Conservation (phyloP, 1,284 basidiomycete genomes). For the Sanghuangporus baumii region DNA sequence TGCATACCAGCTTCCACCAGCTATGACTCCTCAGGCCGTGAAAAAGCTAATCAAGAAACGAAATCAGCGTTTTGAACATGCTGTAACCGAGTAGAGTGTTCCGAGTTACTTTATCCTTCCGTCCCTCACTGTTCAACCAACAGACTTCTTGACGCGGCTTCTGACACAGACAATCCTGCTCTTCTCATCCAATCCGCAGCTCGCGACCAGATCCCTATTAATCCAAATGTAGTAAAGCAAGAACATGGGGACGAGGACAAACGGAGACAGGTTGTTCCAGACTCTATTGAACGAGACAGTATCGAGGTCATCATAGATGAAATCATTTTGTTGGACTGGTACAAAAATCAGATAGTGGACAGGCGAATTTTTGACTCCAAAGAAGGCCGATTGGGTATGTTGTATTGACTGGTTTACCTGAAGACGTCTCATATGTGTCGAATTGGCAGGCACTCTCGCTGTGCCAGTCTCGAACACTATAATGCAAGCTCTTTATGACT, state of each 20-base stretch:
- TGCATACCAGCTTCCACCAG: constrained; percentile 38
- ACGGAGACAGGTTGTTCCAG: constrained; percentile 32
- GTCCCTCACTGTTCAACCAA: neutral
- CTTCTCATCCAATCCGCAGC: constrained; percentile 60
- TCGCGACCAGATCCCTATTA: constrained; percentile 62
- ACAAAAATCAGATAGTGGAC: constrained; percentile 61
- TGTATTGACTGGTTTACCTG: neutral
- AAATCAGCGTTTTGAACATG: constrained; percentile 59
- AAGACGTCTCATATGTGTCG: neutral
- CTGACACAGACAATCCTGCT: constrained; percentile 53
- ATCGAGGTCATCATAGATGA: constrained; percentile 56
- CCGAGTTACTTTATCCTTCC: neutral
- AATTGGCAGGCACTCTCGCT: constrained; percentile 41
- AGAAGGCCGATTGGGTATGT: constrained; percentile 45
- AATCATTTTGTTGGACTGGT: constrained; percentile 55
- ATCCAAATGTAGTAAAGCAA: constrained; percentile 29
- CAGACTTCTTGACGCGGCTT: constrained; percentile 60
- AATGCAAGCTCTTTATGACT: constrained; percentile 50
- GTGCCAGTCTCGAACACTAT: constrained; percentile 56
- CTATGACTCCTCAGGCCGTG: constrained; percentile 50
- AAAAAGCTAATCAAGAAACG: constrained; percentile 72
- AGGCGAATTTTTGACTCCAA: constrained; percentile 49
- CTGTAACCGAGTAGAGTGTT: constrained; percentile 65
- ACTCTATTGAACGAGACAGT: constrained; percentile 47
- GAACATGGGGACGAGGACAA: neutral